phyloP scores from a whole-genome alignment of 148 eudicot genomes.

The Drosera capensis region DNA sequence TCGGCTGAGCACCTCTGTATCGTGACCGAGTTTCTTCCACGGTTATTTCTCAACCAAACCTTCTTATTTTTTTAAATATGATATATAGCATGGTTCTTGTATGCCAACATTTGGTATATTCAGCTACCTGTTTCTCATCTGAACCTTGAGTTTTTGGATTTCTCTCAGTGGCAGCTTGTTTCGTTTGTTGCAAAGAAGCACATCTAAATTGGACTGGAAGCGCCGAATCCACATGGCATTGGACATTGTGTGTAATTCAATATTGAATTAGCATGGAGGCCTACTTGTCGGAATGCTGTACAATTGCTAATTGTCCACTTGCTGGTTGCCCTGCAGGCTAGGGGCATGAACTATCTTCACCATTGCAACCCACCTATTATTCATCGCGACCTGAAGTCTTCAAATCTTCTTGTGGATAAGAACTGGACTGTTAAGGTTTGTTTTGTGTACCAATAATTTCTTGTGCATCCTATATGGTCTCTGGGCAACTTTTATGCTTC shows the following conservation, averaged over 20 bases:
- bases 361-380: conserved; percentile 75
- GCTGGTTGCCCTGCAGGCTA: no score
- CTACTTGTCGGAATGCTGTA: no score
- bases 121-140: background rate
- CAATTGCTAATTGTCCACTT: no score
- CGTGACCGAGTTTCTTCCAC: conserved; percentile 93
- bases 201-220: conserved; percentile 80
- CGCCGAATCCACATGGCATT: conserved; percentile 88
- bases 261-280: conserved; percentile 1
- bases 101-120: background rate
- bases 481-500: no score
- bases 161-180: conserved; percentile 72
- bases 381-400: conserved; percentile 93
- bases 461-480: no score
- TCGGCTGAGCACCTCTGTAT: conserved; percentile 93
- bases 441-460: no score
- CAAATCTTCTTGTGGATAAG: conserved; percentile 91
- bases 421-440: conserved; percentile 96
- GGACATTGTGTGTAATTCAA: conserved; percentile 58
- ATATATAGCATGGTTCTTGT: background rate
- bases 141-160: background rate
- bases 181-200: conserved; percentile 53
- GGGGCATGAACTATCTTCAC: conserved; percentile 96
- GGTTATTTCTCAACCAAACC: conserved; percentile 44
- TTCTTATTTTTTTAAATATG: no score